Evolutionary conservation across 148 eudicot genomes (phyloP).

Genomic region (Fagopyrum tataricum): DNA sequence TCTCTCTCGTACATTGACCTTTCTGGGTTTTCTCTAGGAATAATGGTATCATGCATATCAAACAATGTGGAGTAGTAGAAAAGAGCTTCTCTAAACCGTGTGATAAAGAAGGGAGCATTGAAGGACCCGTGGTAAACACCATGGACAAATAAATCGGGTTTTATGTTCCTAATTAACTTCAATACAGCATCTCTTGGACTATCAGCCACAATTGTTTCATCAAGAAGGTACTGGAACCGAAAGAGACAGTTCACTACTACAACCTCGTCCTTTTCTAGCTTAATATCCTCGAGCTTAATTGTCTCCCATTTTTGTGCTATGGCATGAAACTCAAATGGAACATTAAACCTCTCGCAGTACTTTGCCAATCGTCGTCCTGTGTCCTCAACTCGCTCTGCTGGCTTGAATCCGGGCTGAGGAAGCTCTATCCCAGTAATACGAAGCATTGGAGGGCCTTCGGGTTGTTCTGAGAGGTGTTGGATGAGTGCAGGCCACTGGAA

Average conservation of each 20-base stretch:
- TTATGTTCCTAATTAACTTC: constrained; percentile 26
- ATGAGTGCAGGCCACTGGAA: constrained; percentile 60
- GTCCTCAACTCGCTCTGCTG: constrained; percentile 45
- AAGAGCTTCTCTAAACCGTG: constrained; percentile 36
- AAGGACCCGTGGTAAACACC: constrained; percentile 33
- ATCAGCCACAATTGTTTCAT: constrained; percentile 42
- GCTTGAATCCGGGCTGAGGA: constrained; percentile 61
- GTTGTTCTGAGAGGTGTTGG: constrained; percentile 29
- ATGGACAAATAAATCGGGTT: constrained; percentile 30
- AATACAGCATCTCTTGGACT: constrained; percentile 44
- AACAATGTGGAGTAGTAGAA: constrained; percentile 37
- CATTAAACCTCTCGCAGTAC: constrained; percentile 42
- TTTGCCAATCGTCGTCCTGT: constrained; percentile 48
- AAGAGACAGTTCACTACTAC: constrained; percentile 35
- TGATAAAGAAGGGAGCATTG: constrained; percentile 36
- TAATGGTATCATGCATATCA: constrained; percentile 36
- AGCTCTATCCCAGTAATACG: constrained; percentile 51
- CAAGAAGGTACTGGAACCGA: constrained; percentile 41
- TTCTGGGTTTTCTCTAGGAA: constrained; percentile 36
- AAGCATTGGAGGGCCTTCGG: constrained; percentile 48
- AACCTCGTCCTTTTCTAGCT: constrained; percentile 34
- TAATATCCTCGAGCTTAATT: constrained; percentile 37
- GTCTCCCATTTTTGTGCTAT: constrained; percentile 59
- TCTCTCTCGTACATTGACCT: constrained; percentile 60
- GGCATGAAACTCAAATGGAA: constrained; percentile 49